phyloP scores from a whole-genome alignment of 2,329 filamentous ascomycete genomes.

The Penicillium sp. region DNA sequence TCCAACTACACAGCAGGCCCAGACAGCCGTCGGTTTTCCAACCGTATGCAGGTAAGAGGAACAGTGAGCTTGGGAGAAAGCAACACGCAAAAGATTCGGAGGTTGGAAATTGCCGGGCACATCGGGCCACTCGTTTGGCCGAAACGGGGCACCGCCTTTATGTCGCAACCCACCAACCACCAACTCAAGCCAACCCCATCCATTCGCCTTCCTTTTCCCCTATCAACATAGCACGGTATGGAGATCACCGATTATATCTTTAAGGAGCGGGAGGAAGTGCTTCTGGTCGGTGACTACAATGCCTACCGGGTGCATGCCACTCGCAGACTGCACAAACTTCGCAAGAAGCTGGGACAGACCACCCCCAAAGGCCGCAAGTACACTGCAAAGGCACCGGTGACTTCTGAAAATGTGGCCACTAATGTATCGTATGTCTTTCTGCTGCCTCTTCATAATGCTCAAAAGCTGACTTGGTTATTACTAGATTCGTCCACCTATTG shows the following conservation, averaged over 20 bases:
- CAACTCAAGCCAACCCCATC: conserved; percentile 15
- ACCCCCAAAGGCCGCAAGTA: conserved; percentile 87
- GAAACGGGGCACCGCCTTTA: conserved; percentile 31
- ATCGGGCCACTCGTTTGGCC: conserved; percentile 33
- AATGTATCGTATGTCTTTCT: conserved; percentile 65
- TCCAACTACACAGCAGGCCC: not conserved
- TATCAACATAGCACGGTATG: conserved; percentile 51
- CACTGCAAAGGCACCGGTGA: conserved; percentile 63
- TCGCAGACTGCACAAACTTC: conserved; percentile 73
- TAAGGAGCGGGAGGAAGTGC: conserved; percentile 72
- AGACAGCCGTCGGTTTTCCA: not conserved
- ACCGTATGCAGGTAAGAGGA: not conserved
- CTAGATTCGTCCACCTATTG: conserved; percentile 70
- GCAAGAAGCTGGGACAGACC: conserved; percentile 77
- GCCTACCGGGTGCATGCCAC: conserved; percentile 76
- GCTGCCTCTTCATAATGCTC: not conserved
- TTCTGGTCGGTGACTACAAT: conserved; percentile 83
- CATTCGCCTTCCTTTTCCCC: conserved; percentile 7
- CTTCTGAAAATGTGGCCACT: conserved; percentile 66
- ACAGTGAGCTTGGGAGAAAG: conserved; percentile 12
- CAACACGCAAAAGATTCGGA: conserved; percentile 22
- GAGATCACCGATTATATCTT: conserved; percentile 84
- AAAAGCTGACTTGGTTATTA: conserved; percentile 12
- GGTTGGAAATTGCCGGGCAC: conserved; percentile 25
- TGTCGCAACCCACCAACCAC: conserved; percentile 21